Conservation (phyloP, 495 filamentous ascomycete genomes). For the Copromyces sp. region DNA sequence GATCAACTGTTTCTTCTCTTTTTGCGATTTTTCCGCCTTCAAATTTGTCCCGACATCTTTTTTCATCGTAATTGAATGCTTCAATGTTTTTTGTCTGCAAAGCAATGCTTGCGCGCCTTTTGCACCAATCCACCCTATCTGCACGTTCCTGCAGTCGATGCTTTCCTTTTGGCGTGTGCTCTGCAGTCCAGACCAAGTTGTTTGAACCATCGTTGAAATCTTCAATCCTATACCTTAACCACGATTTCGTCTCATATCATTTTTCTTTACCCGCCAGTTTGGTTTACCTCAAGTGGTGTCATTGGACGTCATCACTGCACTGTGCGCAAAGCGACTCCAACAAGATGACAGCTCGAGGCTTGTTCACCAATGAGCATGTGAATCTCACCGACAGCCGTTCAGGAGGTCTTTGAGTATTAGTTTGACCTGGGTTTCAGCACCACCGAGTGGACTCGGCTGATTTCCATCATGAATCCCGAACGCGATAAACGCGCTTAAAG, state of each 20-base stretch:
- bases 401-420: neutral
- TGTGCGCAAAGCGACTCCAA: neutral
- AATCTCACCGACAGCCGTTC: neutral
- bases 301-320: neutral
- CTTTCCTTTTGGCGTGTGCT: neutral
- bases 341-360: neutral
- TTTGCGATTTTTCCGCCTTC: neutral
- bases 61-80: neutral
- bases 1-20: slow-evolving; percentile 12
- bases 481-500: neutral
- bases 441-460: neutral
- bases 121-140: neutral
- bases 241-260: neutral
- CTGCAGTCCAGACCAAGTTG: neutral
- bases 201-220: neutral
- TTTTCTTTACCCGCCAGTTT: neutral
- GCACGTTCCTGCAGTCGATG: neutral
- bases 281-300: neutral
- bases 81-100: too few species aligned
- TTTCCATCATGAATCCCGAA: neutral
- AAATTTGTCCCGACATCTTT: neutral
- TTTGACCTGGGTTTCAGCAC: neutral
- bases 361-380: neutral
- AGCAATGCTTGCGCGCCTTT: neutral
- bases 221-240: neutral